Percentiles rank a stretch among this genome's conserved stretches.
phyloP scores from a whole-genome alignment of 2,329 filamentous ascomycete genomes.

The Ophiostoma sp. region DNA sequence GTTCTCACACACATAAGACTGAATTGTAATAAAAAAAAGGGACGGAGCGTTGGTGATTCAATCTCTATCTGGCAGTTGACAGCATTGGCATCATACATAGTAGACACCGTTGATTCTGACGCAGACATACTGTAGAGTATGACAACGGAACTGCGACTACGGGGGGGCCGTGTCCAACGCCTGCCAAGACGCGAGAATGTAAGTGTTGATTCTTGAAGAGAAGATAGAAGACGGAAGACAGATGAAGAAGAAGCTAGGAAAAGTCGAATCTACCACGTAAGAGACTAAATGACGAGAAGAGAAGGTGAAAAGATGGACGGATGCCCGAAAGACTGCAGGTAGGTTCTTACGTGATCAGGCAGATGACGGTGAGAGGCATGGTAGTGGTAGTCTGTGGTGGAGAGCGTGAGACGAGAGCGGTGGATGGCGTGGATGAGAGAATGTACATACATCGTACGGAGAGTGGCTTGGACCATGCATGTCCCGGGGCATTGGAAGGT shows the following conservation, averaged over 20 bases:
- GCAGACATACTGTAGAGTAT: background rate
- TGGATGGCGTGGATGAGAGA: background rate
- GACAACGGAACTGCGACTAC: background rate
- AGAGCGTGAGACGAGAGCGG: background rate
- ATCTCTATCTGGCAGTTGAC: background rate
- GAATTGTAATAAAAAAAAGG: background rate
- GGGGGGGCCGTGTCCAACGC: constrained; percentile 5
- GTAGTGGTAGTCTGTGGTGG: background rate
- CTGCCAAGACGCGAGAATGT: background rate
- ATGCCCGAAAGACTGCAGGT: constrained; percentile 1
- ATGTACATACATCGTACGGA: background rate
- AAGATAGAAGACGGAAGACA: background rate
- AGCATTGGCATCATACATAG: background rate
- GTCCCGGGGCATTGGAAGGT: background rate
- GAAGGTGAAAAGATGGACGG: background rate
- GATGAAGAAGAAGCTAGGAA: background rate
- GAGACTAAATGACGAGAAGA: background rate
- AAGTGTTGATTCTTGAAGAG: background rate
- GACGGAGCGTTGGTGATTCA: background rate
- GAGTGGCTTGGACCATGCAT: constrained; percentile 6
- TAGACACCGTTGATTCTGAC: background rate
- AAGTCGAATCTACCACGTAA: background rate
- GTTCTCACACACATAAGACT: background rate
- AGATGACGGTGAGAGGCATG: background rate
- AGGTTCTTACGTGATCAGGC: background rate